Percentiles rank a stretch among this genome's conserved stretches.
Evolutionary conservation across 148 eudicot genomes (phyloP).

Genomic region (Euryodendron excelsum): DNA sequence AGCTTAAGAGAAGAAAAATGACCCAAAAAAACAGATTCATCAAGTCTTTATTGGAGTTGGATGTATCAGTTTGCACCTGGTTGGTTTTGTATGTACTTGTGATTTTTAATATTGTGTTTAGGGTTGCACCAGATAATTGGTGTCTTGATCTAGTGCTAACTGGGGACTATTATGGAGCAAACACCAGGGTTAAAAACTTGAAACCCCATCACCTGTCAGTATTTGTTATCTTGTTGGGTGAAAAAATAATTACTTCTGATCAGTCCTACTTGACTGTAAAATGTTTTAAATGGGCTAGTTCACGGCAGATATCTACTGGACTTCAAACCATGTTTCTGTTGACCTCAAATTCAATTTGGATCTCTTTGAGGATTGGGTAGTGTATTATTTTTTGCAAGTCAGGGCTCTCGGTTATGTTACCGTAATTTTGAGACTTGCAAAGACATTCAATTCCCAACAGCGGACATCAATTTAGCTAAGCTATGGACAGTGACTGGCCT

Average conservation of each 20-base stretch:
- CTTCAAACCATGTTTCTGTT: too few relatives aligned
- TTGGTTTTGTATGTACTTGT: not conserved
- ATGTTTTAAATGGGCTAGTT: not conserved
- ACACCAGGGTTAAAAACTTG: not conserved
- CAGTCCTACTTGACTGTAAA: not conserved
- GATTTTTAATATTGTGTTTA: not conserved
- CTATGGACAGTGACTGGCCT: too few relatives aligned
- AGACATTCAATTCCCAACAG: not conserved
- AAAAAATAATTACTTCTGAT: not conserved
- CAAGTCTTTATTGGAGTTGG: not conserved
- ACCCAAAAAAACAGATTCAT: not conserved
- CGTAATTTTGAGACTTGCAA: not conserved
- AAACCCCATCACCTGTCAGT: not conserved
- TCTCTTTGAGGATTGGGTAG: too few relatives aligned
- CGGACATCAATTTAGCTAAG: not conserved
- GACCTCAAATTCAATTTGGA: too few relatives aligned
- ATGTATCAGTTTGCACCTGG: not conserved
- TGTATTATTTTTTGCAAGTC: not conserved
- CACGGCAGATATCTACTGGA: too few relatives aligned
- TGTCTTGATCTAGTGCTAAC: not conserved
- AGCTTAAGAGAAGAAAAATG: not conserved
- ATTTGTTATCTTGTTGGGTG: not conserved
- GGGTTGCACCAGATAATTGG: not conserved
- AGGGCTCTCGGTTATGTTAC: not conserved
- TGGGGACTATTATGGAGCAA: too few relatives aligned